Conservation (phyloP, 805 yeast genomes). For the Saccharomycopsis javanensis region DNA sequence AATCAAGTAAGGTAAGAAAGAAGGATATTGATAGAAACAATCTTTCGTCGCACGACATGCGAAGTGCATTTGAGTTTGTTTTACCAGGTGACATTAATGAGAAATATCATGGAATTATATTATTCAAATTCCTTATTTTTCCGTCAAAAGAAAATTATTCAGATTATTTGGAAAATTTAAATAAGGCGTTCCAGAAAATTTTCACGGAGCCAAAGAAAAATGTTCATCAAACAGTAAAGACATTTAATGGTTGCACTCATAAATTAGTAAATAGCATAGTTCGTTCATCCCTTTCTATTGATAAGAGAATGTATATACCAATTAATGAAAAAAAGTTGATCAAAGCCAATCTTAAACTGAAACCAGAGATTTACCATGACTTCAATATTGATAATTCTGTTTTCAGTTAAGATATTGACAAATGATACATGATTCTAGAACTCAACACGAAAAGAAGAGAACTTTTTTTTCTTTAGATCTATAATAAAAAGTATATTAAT, state of each 20-base stretch:
- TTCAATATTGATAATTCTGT: neutral
- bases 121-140: neutral
- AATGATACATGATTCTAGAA: neutral
- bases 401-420: too few species aligned
- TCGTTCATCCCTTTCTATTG: neutral
- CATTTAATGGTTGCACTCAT: neutral
- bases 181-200: neutral
- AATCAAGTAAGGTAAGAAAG: neutral
- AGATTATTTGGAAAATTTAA: neutral
- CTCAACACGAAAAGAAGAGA: too few species aligned
- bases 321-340: neutral
- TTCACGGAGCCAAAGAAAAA: neutral
- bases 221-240: neutral
- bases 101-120: neutral
- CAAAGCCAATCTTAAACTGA: neutral
- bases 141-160: slow-evolving; percentile 4
- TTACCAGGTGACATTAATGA: neutral
- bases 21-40: neutral
- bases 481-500: neutral
- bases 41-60: neutral
- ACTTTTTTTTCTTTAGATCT: neutral
- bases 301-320: neutral
- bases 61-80: neutral
- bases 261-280: neutral
- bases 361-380: neutral